A percentile compares a stretch with the other conserved stretches of the same genome.
Evolutionary conservation across 2,329 filamentous ascomycete genomes (phyloP).

Genomic region (Alternaria panax): DNA sequence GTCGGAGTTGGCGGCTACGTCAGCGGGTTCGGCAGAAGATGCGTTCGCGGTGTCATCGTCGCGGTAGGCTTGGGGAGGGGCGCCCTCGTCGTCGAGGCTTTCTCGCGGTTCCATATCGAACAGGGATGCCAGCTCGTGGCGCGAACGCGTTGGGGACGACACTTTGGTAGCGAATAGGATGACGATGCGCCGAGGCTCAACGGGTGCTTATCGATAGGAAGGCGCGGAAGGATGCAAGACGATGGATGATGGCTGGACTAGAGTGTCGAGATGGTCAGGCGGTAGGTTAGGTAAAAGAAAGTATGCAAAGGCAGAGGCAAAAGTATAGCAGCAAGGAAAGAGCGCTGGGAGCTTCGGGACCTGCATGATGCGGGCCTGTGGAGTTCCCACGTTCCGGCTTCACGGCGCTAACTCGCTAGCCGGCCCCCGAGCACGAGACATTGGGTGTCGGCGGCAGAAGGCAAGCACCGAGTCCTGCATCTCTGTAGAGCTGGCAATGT

Average conservation of each 20-base stretch:
- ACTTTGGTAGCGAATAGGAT: conserved; percentile 26
- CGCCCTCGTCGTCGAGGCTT: conserved; percentile 33
- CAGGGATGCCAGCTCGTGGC: conserved; percentile 43
- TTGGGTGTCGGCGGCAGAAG: background rate
- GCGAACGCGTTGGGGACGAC: conserved; percentile 38
- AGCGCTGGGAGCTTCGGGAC: conserved; percentile 22
- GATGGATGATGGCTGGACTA: background rate
- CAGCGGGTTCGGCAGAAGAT: conserved; percentile 35
- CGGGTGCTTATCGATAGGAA: conserved; percentile 27
- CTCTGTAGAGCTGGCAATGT: background rate
- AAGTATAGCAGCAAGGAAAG: conserved; percentile 1
- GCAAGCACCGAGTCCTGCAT: background rate
- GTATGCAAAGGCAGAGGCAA: background rate
- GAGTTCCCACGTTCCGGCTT: conserved; percentile 13
- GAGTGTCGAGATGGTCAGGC: background rate
- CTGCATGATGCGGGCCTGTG: conserved; percentile 23
- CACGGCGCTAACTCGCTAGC: conserved; percentile 7
- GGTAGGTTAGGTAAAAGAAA: background rate
- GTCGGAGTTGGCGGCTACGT: conserved; percentile 40
- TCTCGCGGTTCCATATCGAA: conserved; percentile 33
- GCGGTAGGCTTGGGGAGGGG: conserved; percentile 39
- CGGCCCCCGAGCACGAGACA: background rate
- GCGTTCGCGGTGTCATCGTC: conserved; percentile 40
- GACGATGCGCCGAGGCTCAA: conserved; percentile 16
- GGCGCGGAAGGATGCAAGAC: background rate